Conservation (phyloP, 495 filamentous ascomycete genomes). For the Articulospora tetracladia region DNA sequence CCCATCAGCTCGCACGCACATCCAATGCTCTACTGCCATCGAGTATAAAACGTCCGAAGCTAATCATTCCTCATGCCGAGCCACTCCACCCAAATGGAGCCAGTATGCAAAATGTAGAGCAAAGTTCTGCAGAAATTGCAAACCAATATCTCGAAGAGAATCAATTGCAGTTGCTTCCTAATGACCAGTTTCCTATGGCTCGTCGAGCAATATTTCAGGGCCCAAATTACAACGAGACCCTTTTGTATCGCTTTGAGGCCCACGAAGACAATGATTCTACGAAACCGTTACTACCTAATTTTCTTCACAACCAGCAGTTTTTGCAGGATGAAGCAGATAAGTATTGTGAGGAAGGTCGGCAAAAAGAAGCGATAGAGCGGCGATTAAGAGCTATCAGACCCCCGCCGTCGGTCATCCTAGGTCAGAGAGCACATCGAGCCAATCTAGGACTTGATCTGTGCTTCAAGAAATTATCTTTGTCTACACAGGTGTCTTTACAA, state of each 20-base stretch:
- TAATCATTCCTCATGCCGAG: slow-evolving; percentile 41
- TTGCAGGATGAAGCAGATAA: background rate
- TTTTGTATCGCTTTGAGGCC: slow-evolving; percentile 26
- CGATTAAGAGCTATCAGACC: background rate
- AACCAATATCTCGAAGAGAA: slow-evolving; percentile 26
- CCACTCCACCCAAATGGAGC: slow-evolving; percentile 31
- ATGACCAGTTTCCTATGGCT: slow-evolving; percentile 18
- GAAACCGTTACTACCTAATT: slow-evolving; percentile 30
- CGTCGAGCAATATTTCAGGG: slow-evolving; percentile 44
- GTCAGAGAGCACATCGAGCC: slow-evolving; percentile 6
- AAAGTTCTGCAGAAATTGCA: slow-evolving; percentile 13
- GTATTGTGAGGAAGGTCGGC: background rate
- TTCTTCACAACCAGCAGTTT: slow-evolving; percentile 9
- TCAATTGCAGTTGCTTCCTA: slow-evolving; percentile 28
- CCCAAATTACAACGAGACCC: slow-evolving; percentile 34
- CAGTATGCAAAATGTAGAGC: slow-evolving; percentile 2
- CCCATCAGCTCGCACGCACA: background rate
- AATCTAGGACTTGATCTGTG: slow-evolving; percentile 30
- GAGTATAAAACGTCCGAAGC: slow-evolving; percentile 33
- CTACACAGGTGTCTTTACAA: background rate
- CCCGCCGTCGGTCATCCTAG: background rate
- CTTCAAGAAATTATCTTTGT: slow-evolving; percentile 14
- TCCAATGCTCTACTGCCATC: slow-evolving; percentile 8
- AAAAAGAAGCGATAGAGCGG: background rate
- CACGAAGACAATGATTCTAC: slow-evolving; percentile 33